Evolutionary conservation across 192 early-diverging fungal species (phyloP), one percentile per base, ranked within the genome.

Genomic region (Lunasporangiospora selenospora): DNA sequence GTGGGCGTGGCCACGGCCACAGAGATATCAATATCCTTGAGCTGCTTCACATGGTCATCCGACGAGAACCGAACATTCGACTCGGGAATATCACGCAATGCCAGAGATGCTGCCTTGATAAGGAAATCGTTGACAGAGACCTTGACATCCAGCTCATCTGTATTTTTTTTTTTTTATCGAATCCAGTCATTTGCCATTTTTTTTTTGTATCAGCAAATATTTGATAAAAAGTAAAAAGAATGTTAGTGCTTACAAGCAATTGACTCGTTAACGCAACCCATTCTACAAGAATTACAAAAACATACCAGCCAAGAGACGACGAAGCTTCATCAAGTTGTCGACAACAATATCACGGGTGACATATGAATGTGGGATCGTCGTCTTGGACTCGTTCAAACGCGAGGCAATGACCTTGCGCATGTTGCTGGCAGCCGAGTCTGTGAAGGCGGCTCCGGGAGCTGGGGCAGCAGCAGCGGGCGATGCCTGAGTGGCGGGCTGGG

Each of bases 71-170:
- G 63, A 19, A 75, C 87, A 84, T 95, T 93, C 41, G 90, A 88
- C 15, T 87, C 89, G 19, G 92, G 92, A 6, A 97, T 90, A 57
- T 96, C 94, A 42, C 85, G 83, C 42, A 97, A 77, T 1, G 97
- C 92, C 27, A 92, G 79, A 32, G 85, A 83, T 6, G 93, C 85
- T 0, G 97, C 97, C 83, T 96, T 95, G 82, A 93, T 88, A 51
- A 98, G 87, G 77, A 98, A 95, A 78, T 98, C 97, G 75, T 97
- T 95, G 43, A 98, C 86, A 44, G 92, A 93, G 19, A 97, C 84
- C 53, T 62, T 66, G 6, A 75, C 75, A 29, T 59, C 41, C 11
- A 76, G 47, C 62, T 76, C 59, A n/a, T 77, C 77, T 79, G 36
- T 30, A 48, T n/a, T n/a, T n/a, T n/a, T n/a, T n/a, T n/a, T n/a